Evolutionary conservation across 2,329 filamentous ascomycete species (phyloP).

Genomic region (Cadophora sp.): DNA sequence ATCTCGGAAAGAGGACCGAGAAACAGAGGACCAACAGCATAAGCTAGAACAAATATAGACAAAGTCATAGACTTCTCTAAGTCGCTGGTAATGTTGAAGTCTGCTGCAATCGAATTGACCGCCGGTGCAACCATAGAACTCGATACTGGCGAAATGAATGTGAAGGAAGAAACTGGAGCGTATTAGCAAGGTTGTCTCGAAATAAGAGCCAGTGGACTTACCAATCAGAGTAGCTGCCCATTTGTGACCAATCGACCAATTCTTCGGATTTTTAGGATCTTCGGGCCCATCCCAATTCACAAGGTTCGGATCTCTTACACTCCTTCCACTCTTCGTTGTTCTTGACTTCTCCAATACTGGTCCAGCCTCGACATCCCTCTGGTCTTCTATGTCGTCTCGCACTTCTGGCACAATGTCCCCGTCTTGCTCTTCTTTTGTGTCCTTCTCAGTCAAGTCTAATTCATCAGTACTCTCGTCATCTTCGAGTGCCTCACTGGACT

Average conservation of each 20-base stretch:
- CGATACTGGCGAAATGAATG: conserved; percentile 58
- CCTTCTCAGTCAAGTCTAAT: conserved; percentile 26
- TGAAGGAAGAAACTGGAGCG: conserved; percentile 51
- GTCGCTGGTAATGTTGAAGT: conserved; percentile 57
- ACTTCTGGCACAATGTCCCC: conserved; percentile 34
- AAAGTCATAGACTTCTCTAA: conserved; percentile 54
- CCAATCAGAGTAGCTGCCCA: conserved; percentile 56
- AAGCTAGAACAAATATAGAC: conserved; percentile 54
- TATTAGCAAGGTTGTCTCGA: conserved; percentile 1
- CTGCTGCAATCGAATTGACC: conserved; percentile 56
- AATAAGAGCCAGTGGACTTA: conserved; percentile 13
- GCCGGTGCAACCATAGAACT: conserved; percentile 61
- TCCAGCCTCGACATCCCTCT: conserved; percentile 37
- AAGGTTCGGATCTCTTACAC: conserved; percentile 37
- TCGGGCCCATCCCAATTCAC: conserved; percentile 39
- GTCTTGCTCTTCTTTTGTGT: conserved; percentile 22
- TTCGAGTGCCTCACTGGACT: conserved; percentile 9
- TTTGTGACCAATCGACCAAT: conserved; percentile 45
- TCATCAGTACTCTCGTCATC: conserved; percentile 27
- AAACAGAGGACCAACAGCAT: conserved; percentile 54
- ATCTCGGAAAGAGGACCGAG: conserved; percentile 67
- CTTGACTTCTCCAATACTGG: conserved; percentile 32
- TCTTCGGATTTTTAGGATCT: conserved; percentile 41
- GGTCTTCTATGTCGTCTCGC: conserved; percentile 35
- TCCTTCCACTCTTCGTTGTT: conserved; percentile 34